phyloP scores from a whole-genome alignment of 495 filamentous ascomycete species.

The Echria macrotheca region DNA sequence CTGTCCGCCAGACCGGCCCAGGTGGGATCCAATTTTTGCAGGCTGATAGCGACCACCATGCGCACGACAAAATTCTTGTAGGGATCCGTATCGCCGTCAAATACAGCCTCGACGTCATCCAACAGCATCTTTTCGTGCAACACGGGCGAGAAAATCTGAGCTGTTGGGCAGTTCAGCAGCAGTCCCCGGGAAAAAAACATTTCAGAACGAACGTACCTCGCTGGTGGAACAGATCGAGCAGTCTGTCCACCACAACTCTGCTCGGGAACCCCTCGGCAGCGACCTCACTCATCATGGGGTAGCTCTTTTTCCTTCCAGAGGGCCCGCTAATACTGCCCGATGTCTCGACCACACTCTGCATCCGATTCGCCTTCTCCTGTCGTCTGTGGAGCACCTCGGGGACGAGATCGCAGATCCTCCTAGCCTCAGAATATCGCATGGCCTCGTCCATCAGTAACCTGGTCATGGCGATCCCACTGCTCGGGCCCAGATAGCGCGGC shows the following conservation, averaged over 20 bases:
- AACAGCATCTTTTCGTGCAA: constrained; percentile 77
- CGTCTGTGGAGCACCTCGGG: constrained; percentile 49
- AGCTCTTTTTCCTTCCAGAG: constrained; percentile 45
- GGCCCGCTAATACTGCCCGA: constrained; percentile 33
- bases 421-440: constrained; percentile 77
- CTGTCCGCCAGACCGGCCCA: constrained; percentile 85
- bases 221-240: constrained; percentile 74
- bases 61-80: constrained; percentile 80
- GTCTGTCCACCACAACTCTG: constrained; percentile 57
- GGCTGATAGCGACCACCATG: constrained; percentile 86
- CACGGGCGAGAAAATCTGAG: constrained; percentile 77
- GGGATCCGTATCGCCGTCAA: constrained; percentile 65
- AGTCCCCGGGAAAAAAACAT: not conserved
- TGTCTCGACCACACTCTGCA: constrained; percentile 29
- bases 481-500: constrained; percentile 80
- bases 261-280: constrained; percentile 65
- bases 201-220: constrained; percentile 56
- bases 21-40: constrained; percentile 74
- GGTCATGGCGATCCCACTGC: constrained; percentile 90
- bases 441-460: constrained; percentile 91
- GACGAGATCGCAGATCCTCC: constrained; percentile 83
- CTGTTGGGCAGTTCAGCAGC: constrained; percentile 36
- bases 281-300: constrained; percentile 71
- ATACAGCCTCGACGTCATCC: constrained; percentile 73
- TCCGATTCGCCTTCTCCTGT: constrained; percentile 27